A percentile compares a stretch with the other conserved stretches of the same genome.
Evolutionary conservation across 2,329 filamentous ascomycete species (phyloP).

Genomic region (Pseudocercospora vitis): DNA sequence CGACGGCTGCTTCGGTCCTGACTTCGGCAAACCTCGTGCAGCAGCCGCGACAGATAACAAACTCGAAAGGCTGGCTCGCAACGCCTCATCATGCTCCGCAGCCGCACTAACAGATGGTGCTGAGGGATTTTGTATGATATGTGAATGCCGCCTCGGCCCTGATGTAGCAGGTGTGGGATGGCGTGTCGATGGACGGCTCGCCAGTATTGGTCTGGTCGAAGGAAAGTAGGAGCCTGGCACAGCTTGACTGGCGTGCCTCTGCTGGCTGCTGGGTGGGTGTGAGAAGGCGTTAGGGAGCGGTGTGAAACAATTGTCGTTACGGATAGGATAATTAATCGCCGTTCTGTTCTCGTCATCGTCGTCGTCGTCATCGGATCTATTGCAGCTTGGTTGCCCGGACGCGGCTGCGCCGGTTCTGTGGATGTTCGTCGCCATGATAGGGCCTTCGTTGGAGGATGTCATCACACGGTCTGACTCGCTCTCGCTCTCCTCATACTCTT

Average conservation of each 20-base stretch:
- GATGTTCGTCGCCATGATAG: conserved; percentile 36
- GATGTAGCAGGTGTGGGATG: conserved; percentile 39
- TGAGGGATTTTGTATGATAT: conserved; percentile 65
- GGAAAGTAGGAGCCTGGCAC: conserved; percentile 49
- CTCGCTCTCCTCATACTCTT: conserved; percentile 92
- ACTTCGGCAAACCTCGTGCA: conserved; percentile 75
- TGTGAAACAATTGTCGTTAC: conserved; percentile 62
- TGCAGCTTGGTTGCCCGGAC: not conserved
- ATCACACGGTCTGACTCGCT: conserved; percentile 77
- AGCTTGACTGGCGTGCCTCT: conserved; percentile 51
- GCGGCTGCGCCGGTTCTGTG: conserved; percentile 29
- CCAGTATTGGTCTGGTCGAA: conserved; percentile 36
- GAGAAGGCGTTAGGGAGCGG: conserved; percentile 92
- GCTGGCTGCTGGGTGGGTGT: conserved; percentile 66
- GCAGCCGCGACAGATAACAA: conserved; percentile 92
- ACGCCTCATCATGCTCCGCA: conserved; percentile 81
- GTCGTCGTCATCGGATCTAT: conserved; percentile 40
- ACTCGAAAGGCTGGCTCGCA: conserved; percentile 91
- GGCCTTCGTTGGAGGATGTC: conserved; percentile 63
- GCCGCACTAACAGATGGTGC: conserved; percentile 70
- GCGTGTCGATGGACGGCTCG: conserved; percentile 27
- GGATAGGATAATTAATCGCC: conserved; percentile 65
- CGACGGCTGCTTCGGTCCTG: conserved; percentile 37
- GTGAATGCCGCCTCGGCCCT: conserved; percentile 45
- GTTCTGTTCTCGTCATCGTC: conserved; percentile 73